Evolutionary conservation across 176 grass and related monocot species (phyloP).

Genomic region (Avena insularis): DNA sequence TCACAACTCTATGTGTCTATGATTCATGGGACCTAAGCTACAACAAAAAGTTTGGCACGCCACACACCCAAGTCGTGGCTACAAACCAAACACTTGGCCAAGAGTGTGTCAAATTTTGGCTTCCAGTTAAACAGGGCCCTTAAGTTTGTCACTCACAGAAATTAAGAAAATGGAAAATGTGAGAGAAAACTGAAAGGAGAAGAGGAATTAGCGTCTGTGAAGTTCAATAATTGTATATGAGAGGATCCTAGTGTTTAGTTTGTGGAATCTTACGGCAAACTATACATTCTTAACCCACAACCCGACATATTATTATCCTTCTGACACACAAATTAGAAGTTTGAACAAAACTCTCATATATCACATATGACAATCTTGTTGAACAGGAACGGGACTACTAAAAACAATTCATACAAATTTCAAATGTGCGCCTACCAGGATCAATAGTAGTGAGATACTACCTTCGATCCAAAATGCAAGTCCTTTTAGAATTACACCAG

Average conservation of each 20-base stretch:
- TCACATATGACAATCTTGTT: conserved; percentile 1
- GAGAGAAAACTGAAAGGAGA: conserved; percentile 2
- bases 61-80: not conserved
- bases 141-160: not conserved
- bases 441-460: not conserved
- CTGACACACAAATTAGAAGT: not conserved
- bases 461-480: not conserved
- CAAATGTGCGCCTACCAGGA: not conserved
- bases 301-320: not conserved
- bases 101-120: not conserved
- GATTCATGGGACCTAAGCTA: conserved; percentile 15
- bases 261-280: not conserved
- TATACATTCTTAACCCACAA: not conserved
- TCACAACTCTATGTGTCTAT: not conserved
- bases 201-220: not conserved
- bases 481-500: not conserved
- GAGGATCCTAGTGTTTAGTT: not conserved
- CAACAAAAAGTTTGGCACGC: not conserved
- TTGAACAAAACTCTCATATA: not conserved
- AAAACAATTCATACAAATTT: not conserved
- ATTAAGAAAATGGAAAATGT: conserved; percentile 11
- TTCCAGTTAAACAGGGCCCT: not conserved
- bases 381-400: not conserved
- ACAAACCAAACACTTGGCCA: not conserved
- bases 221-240: conserved; percentile 11